A percentile compares a stretch with the other conserved stretches of the same genome.
These are phyloP conservation scores for Eimeria nieschulzi DNA, from an alignment of 169 alveolate genomes.

Conservation along the genomic window DNA sequence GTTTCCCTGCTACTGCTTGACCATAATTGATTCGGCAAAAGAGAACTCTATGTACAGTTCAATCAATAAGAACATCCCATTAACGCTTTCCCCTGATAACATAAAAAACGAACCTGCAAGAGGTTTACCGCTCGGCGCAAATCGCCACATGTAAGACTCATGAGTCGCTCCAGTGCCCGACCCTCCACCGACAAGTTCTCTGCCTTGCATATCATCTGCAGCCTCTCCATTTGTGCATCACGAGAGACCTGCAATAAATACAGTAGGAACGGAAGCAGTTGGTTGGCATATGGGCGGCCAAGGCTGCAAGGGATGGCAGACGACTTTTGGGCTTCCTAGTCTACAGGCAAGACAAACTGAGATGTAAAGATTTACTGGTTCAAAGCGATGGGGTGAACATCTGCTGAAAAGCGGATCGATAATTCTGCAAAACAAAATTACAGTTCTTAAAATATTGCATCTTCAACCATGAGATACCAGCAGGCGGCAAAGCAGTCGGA, in stretches of 20 bases:
- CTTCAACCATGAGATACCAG: neutral
- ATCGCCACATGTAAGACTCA: conserved; percentile 74
- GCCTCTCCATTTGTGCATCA: conserved; percentile 45
- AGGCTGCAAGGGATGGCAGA: no score
- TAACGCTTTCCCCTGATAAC: neutral
- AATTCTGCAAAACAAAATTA: conserved; percentile 44
- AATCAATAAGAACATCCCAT: neutral
- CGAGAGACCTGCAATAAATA: conserved; percentile 33
- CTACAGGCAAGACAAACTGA: neutral
- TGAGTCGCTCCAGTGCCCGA: conserved; percentile 50
- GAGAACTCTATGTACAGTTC: neutral
- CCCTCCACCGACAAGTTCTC: conserved; percentile 26
- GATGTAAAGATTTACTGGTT: conserved; percentile 38
- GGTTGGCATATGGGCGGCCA: no score
- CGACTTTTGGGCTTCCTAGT: no score
- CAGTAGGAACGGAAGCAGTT: no score
- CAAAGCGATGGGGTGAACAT: conserved; percentile 74
- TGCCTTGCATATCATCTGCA: conserved; percentile 27
- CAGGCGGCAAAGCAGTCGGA: neutral
- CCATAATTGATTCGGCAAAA: neutral
- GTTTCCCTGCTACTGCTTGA: neutral
- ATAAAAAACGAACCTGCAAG: conserved; percentile 60
- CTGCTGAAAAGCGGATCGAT: conserved; percentile 77
- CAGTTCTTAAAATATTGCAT: neutral
- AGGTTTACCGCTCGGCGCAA: conserved; percentile 74